Conservation (phyloP, 345 rosid species). For the Eucalyptus microcorys region DNA sequence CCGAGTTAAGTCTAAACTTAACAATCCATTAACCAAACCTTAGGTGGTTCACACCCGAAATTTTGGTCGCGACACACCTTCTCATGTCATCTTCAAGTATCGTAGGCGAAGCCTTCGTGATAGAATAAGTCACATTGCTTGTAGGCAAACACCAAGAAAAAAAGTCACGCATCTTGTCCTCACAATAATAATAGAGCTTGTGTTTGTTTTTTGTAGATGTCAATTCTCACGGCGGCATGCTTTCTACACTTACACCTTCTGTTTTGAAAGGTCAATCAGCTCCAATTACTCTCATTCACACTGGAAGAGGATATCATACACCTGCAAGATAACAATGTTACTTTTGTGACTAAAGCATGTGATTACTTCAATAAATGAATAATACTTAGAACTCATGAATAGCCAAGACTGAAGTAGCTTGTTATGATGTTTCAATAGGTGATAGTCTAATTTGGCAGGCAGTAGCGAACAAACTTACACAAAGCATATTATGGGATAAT, state of each 20-base stretch:
- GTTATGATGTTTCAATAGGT: too few species aligned
- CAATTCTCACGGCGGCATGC: not conserved
- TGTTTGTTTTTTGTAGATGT: not conserved
- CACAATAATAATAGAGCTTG: not conserved
- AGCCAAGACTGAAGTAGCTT: not conserved
- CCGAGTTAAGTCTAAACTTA: too few species aligned
- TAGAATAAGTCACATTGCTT: not conserved
- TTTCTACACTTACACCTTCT: not conserved
- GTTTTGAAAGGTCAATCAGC: not conserved
- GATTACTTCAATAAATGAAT: not conserved
- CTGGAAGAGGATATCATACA: not conserved
- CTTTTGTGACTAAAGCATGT: not conserved
- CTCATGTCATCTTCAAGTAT: not conserved
- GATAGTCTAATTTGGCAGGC: not conserved
- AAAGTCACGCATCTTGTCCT: not conserved
- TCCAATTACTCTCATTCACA: not conserved
- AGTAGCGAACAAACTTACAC: not conserved
- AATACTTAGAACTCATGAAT: not conserved
- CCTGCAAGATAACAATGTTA: not conserved
- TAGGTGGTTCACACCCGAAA: too few species aligned
- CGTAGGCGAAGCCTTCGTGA: not conserved
- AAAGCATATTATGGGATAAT: not conserved
- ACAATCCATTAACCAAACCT: too few species aligned
- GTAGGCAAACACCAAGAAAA: not conserved
- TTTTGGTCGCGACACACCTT: too few species aligned